Percentiles rank a stretch among this genome's conserved stretches.
Evolutionary conservation across 164 flowering plant genomes (phyloP).

Genomic region (Magnolia officinalis): DNA sequence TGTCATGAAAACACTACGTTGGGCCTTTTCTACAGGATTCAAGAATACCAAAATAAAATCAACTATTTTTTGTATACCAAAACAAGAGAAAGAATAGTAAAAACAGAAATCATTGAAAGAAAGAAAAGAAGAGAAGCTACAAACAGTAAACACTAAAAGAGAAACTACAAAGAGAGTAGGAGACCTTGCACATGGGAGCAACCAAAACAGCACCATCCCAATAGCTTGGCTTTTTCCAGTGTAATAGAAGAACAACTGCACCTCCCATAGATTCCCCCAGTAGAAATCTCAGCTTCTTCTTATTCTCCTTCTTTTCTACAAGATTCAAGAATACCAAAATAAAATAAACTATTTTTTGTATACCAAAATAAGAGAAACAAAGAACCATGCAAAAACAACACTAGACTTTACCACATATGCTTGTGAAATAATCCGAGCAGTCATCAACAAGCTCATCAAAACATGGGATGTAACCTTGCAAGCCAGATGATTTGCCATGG

Average conservation of each 20-base stretch:
- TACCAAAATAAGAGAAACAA: neutral
- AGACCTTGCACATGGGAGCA: slow-evolving; percentile 98
- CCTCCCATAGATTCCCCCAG: slow-evolving; percentile 99
- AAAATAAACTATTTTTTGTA: too few relatives aligned
- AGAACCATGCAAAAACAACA: neutral
- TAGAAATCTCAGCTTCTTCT: slow-evolving; percentile 52
- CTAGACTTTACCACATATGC: slow-evolving; percentile 42
- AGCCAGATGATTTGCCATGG: slow-evolving; percentile 87
- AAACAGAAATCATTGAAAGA: neutral
- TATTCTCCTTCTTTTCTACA: slow-evolving; percentile 13
- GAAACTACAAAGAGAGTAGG: neutral
- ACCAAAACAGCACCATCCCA: slow-evolving; percentile 89
- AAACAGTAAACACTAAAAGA: neutral
- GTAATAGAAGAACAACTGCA: slow-evolving; percentile 62
- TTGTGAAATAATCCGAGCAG: slow-evolving; percentile 50
- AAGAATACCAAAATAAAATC: too few relatives aligned
- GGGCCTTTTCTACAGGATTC: neutral
- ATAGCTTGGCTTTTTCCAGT: slow-evolving; percentile 55
- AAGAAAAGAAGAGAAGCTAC: neutral
- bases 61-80: neutral
- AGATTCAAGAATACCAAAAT: neutral
- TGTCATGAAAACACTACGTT: too few relatives aligned
- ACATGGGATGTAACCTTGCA: slow-evolving; percentile 40
- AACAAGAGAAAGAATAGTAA: neutral
- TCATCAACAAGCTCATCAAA: slow-evolving; percentile 68